Conservation (phyloP, 345 rosid genomes). For the Arabis alpina region DNA sequence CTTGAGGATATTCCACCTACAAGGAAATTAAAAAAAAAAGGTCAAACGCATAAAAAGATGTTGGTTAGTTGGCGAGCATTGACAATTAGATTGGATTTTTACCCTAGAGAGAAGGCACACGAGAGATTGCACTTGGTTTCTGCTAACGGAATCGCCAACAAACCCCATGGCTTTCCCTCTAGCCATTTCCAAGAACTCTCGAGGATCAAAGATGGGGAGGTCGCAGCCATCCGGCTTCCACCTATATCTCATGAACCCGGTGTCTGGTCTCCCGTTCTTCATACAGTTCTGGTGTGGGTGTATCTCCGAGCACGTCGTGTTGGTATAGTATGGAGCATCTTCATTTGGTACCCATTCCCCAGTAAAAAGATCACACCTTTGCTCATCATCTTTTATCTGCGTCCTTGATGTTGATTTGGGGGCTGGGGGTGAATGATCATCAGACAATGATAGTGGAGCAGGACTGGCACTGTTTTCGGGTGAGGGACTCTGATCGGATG, state of each 20-base stretch:
- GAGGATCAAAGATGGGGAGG: conserved; percentile 71
- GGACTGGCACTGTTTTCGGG: too few species aligned
- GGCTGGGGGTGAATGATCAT: conserved; percentile 23
- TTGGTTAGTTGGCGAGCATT: conserved; percentile 12
- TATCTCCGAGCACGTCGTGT: conserved; percentile 79
- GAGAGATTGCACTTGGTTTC: conserved; percentile 92
- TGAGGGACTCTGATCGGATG: neutral
- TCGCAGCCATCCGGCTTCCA: conserved; percentile 89
- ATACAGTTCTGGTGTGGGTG: conserved; percentile 90
- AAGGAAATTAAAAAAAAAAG: conserved; percentile 10
- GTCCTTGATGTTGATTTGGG: conserved; percentile 4
- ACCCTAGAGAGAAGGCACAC: conserved; percentile 90
- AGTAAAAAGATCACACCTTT: conserved; percentile 62
- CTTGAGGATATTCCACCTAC: conserved; percentile 76
- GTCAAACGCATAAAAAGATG: conserved; percentile 20
- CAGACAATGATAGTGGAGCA: conserved; percentile 12
- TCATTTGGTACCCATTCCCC: conserved; percentile 85
- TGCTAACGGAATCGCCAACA: conserved; percentile 84
- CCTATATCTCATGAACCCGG: conserved; percentile 72
- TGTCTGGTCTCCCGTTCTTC: conserved; percentile 80
- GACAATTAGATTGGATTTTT: conserved; percentile 24
- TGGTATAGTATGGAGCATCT: conserved; percentile 81
- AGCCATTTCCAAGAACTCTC: conserved; percentile 71
- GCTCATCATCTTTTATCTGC: conserved; percentile 16
- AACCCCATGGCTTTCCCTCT: conserved; percentile 80